These are phyloP conservation scores for Aquilaria agallochum DNA, from an alignment of 441 rosid species.

Conservation along the genomic window DNA sequence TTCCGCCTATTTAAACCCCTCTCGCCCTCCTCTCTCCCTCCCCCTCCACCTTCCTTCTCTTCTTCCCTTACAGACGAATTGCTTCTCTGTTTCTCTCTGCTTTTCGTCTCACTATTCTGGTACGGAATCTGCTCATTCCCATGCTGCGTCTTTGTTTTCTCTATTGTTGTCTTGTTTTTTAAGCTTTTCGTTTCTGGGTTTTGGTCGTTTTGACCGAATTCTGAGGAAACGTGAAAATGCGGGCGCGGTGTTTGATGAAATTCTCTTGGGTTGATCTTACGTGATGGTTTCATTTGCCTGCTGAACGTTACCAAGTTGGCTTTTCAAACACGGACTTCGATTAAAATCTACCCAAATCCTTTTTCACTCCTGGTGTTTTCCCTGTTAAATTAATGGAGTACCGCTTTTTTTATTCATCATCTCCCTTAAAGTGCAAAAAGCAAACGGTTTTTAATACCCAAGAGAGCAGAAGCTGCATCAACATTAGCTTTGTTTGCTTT, in stretches of 20 bases:
- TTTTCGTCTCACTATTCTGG: constrained; percentile 17
- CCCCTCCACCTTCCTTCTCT: constrained; percentile 33
- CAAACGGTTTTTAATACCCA: not conserved
- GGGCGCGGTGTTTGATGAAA: too few species aligned
- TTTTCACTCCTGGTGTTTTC: not conserved
- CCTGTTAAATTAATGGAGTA: not conserved
- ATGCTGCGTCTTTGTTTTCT: constrained; percentile 5
- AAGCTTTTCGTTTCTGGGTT: constrained; percentile 15
- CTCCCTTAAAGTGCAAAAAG: not conserved
- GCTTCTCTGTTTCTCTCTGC: constrained; percentile 6
- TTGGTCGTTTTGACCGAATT: not conserved
- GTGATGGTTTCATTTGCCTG: too few species aligned
- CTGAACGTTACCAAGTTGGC: too few species aligned
- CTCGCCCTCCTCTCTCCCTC: constrained; percentile 27
- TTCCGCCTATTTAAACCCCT: constrained; percentile 44
- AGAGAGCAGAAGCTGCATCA: constrained; percentile 1
- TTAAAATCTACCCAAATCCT: too few species aligned
- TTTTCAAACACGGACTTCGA: too few species aligned
- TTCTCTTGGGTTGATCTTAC: too few species aligned
- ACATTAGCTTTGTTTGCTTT: constrained; percentile 3
- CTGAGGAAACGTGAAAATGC: too few species aligned
- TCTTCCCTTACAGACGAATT: constrained; percentile 3
- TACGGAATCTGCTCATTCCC: constrained; percentile 19
- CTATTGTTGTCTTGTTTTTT: constrained; percentile 19
- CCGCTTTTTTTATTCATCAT: constrained; percentile 1